Evolutionary conservation across 2,329 filamentous ascomycete genomes (phyloP), one percentile per base, ranked within the genome.

Genomic region (Proliferodiscus dingleyae): DNA sequence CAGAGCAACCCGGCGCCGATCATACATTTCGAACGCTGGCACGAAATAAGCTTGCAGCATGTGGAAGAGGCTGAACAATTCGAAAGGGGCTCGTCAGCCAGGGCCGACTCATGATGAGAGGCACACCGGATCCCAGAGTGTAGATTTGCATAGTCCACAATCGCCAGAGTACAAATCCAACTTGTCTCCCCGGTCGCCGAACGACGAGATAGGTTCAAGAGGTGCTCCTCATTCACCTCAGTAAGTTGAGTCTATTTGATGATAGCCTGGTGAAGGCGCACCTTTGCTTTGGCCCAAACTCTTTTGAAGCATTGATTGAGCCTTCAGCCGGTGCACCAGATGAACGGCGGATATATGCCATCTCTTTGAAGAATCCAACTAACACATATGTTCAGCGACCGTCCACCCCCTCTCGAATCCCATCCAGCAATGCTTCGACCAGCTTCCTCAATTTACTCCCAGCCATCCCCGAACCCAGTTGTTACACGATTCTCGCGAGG

Each of bases 371-470:
- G 42, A 47, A 22, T 40, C 38, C 23, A 44, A 41, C 52, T 57
- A 52, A 59, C 51, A 39, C 30, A 36, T 34, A n/a, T n/a, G 5
- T 28, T 23, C 40, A 55, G 53, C 40, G 49, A 57, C 34, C 46
- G 47, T 46, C 50, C 51, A 15, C 37, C 47, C 13, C 39, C 37
- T 36, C 47, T 50, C 22, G 42, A 47, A 33, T 36, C 47, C 37
- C 45, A 40, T 43, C 49, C 55, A 47, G 63, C 67, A 26, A 61
- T 59, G 43, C 67, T 66, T 51, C 73, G 74, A 32, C 73, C 75
- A n/a, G 54, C 69, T 5, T 83, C 81, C 24, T 84, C 83, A 13
- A 55, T 81, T 37, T 84, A 85, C 61, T 80, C 80, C 37, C 73
- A 77, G 61, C 72, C 69, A 36, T 78, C 71, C 49, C 71, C 72